Percentiles rank a stretch among this genome's conserved stretches.
These are phyloP conservation scores for Maudiozyma barnettii DNA, from an alignment of 805 yeast species.

Conservation along the genomic window DNA sequence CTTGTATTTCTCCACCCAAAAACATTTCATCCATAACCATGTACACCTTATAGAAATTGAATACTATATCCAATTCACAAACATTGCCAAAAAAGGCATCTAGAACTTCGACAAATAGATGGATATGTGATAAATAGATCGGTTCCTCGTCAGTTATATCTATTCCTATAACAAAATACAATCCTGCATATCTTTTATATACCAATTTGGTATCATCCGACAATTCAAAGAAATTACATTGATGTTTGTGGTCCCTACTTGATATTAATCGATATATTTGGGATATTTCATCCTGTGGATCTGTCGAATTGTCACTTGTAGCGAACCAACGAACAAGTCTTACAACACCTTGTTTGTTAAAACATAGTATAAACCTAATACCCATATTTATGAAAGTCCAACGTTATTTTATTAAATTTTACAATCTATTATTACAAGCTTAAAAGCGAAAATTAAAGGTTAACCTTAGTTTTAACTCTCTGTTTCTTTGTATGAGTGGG, in stretches of 20 bases:
- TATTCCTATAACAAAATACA: slow-evolving; percentile 77
- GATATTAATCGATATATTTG: slow-evolving; percentile 71
- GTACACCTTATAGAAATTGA: slow-evolving; percentile 80
- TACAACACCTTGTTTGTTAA: slow-evolving; percentile 90
- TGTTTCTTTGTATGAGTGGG: no score
- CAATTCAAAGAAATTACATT: slow-evolving; percentile 71
- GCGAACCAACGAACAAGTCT: slow-evolving; percentile 75
- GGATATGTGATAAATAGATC: slow-evolving; percentile 72
- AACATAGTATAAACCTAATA: slow-evolving; percentile 68
- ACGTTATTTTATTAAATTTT: no score
- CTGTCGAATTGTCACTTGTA: slow-evolving; percentile 6
- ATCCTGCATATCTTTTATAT: slow-evolving; percentile 84
- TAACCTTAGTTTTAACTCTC: no score
- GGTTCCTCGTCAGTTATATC: slow-evolving; percentile 77
- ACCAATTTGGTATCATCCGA: slow-evolving; percentile 57
- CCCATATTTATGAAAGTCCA: slow-evolving; percentile 40
- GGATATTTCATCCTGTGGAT: slow-evolving; percentile 25
- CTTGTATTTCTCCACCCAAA: slow-evolving; percentile 84
- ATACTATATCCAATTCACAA: slow-evolving; percentile 87
- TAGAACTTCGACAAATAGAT: slow-evolving; percentile 77
- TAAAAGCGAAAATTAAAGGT: no score
- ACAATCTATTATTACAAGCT: no score
- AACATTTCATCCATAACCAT: slow-evolving; percentile 78
- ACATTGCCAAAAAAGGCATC: slow-evolving; percentile 84
- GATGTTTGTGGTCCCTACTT: slow-evolving; percentile 74